Evolutionary conservation across 225 moss, liverwort and hornwort genomes (phyloP).

Genomic region (Marchantia paleacea): DNA sequence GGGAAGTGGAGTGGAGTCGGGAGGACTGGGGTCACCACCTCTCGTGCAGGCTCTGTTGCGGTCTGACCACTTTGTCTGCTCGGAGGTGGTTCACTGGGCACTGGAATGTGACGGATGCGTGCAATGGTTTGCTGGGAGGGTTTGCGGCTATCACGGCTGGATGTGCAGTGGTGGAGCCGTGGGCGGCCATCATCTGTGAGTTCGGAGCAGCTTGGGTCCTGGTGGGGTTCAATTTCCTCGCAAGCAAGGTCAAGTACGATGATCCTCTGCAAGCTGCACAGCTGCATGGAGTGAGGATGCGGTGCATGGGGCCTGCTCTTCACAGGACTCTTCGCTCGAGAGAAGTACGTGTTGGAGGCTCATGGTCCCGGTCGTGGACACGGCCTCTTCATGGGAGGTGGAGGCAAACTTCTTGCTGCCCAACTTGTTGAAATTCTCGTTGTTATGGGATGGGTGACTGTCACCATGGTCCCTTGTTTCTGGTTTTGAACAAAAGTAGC

Average conservation of each 20-base stretch:
- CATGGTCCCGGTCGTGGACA: slow-evolving; percentile 24
- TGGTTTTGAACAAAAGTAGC: slow-evolving; percentile 35
- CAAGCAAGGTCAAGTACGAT: slow-evolving; percentile 49
- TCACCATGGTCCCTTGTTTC: slow-evolving; percentile 55
- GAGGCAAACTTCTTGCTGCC: slow-evolving; percentile 53
- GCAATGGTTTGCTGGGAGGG: slow-evolving; percentile 63
- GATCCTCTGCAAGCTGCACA: slow-evolving; percentile 73
- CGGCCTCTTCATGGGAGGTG: slow-evolving; percentile 63
- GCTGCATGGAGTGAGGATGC: slow-evolving; percentile 65
- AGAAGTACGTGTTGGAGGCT: slow-evolving; percentile 41
- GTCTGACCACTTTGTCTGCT: slow-evolving; percentile 59
- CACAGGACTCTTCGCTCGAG: slow-evolving; percentile 59
- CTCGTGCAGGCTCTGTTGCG: slow-evolving; percentile 52
- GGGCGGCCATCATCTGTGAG: slow-evolving; percentile 64
- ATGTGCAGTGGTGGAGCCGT: slow-evolving; percentile 59
- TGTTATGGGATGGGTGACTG: slow-evolving; percentile 50
- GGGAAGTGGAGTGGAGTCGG: slow-evolving; percentile 60
- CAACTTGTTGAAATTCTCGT: slow-evolving; percentile 58
- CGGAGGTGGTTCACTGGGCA: slow-evolving; percentile 56
- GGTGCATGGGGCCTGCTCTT: slow-evolving; percentile 65
- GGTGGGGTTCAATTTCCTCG: slow-evolving; percentile 51
- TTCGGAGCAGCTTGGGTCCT: slow-evolving; percentile 62
- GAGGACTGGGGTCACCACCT: slow-evolving; percentile 61
- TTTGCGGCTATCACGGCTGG: slow-evolving; percentile 68
- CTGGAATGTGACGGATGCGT: slow-evolving; percentile 69